phyloP scores from a whole-genome alignment of 2,329 filamentous ascomycete species.

The Pseudogymnoascus sp. region DNA sequence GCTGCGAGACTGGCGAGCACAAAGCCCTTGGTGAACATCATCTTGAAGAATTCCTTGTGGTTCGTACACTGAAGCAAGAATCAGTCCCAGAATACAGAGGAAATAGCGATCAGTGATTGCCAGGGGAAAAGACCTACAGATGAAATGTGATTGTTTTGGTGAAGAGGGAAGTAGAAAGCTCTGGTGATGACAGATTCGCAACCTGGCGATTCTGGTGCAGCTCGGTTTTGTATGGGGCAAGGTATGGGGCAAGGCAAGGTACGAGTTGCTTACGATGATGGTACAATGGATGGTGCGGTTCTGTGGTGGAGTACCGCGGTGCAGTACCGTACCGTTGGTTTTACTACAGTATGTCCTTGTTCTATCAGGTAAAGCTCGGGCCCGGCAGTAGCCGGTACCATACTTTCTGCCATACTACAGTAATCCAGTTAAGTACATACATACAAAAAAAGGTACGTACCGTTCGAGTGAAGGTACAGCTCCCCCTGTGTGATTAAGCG shows the following conservation, averaged over 20 bases:
- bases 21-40: conserved; percentile 48
- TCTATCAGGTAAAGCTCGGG: background rate
- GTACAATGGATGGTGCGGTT: background rate
- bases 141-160: conserved; percentile 3
- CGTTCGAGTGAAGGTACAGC: background rate
- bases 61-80: background rate
- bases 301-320: background rate
- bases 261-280: background rate
- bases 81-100: background rate
- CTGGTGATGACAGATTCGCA: background rate
- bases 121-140: background rate
- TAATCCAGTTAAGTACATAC: background rate
- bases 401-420: background rate
- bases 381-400: conserved; percentile 2
- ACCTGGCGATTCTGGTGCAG: conserved; percentile 4
- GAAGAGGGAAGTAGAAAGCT: background rate
- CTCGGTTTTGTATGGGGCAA: background rate
- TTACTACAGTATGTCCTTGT: background rate
- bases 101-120: background rate
- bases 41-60: conserved; percentile 15
- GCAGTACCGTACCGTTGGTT: background rate
- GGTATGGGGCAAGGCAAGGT: background rate
- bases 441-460: background rate
- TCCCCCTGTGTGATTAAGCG: background rate
- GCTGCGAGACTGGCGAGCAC: conserved; percentile 46